phyloP scores from a whole-genome alignment of 768 basidiomycete genomes.

The Pisolithus orientalis region DNA sequence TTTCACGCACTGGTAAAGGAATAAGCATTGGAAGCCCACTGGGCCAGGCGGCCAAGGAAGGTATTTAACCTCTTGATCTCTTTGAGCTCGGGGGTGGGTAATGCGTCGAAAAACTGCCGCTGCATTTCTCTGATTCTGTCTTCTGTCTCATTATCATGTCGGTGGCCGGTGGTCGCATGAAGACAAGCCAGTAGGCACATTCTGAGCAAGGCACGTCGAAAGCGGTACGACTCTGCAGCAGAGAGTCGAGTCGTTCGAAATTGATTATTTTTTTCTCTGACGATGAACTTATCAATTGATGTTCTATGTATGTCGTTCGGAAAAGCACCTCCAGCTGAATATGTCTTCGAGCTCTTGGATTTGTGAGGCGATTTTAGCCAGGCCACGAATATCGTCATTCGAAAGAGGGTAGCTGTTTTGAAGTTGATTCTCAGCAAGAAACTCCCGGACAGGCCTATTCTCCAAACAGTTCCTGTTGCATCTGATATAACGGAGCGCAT shows the following conservation, averaged over 20 bases:
- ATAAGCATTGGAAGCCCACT: background rate
- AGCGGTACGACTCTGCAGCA: constrained; percentile 23
- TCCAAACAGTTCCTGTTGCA: constrained; percentile 4
- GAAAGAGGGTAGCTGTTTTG: constrained; percentile 13
- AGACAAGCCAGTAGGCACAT: constrained; percentile 11
- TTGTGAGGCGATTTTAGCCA: constrained; percentile 16
- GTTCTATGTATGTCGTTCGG: background rate
- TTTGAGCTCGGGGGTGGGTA: constrained; percentile 11
- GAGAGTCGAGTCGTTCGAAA: constrained; percentile 23
- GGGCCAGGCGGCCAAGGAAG: constrained; percentile 9
- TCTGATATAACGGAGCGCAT: constrained; percentile 21
- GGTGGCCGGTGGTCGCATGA: background rate
- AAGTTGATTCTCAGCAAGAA: constrained; percentile 8
- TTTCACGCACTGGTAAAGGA: background rate
- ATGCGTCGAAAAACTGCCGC: constrained; percentile 2
- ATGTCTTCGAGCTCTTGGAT: constrained; percentile 27
- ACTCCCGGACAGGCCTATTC: constrained; percentile 1
- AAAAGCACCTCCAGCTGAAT: constrained; percentile 31
- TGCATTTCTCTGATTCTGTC: constrained; percentile 2
- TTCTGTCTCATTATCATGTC: background rate
- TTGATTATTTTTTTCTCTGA: constrained; percentile 30
- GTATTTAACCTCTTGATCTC: constrained; percentile 8
- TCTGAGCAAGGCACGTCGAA: constrained; percentile 21
- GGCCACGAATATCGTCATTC: constrained; percentile 11
- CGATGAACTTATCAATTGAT: background rate